A percentile compares a stretch with the other conserved stretches of the same genome.
These are phyloP conservation scores for Aspergillus brunneoviolaceus DNA, from an alignment of 2,329 filamentous ascomycete genomes.

Conservation along the genomic window DNA sequence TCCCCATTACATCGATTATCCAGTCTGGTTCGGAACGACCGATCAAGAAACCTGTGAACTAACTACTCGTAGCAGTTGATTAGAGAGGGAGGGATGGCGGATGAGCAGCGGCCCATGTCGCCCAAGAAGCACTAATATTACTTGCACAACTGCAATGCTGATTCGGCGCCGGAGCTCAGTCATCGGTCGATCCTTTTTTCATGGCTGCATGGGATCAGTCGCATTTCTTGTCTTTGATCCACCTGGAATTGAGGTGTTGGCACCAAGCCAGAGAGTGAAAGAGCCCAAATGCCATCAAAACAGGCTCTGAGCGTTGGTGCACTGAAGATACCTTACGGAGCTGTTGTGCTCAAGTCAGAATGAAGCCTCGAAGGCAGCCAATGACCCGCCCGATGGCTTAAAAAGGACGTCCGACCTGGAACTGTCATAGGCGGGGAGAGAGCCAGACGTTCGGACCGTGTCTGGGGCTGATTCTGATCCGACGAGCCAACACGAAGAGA, in stretches of 20 bases:
- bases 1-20: conserved; percentile 1
- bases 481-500: background rate
- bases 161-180: background rate
- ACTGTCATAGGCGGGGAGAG: conserved; percentile 16
- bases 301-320: background rate
- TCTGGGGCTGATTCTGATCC: conserved; percentile 6
- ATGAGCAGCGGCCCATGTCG: conserved; percentile 1
- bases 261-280: background rate
- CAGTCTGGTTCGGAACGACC: conserved; percentile 5
- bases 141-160: background rate
- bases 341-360: background rate
- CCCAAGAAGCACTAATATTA: background rate
- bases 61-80: too few species aligned
- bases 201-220: background rate
- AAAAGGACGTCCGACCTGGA: conserved; percentile 9
- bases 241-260: conserved; percentile 7
- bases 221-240: conserved; percentile 12
- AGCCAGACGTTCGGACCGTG: conserved; percentile 9
- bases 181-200: background rate
- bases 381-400: conserved; percentile 11
- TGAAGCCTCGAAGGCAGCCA: conserved; percentile 19
- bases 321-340: background rate
- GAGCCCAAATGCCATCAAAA: background rate
- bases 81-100: background rate
- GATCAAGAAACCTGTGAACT: background rate